Percentiles rank a stretch among this genome's conserved stretches.
Evolutionary conservation across 208 protist species (phyloP).

Genomic region (Trypanosoma lewisi): DNA sequence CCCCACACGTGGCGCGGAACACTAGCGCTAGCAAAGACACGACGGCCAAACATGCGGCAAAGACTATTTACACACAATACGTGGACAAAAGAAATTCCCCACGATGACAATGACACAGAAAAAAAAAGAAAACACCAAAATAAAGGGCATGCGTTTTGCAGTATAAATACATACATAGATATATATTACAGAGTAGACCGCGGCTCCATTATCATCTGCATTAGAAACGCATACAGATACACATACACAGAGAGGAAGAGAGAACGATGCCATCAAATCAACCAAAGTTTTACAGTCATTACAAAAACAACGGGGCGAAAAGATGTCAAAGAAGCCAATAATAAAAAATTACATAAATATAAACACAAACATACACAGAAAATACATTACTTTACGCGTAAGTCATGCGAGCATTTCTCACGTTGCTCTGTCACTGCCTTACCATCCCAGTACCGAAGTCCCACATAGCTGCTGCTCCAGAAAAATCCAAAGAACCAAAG

Average conservation of each 20-base stretch:
- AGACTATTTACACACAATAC: not conserved
- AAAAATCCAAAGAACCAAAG: not conserved
- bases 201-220: too few relatives aligned
- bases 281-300: too few relatives aligned
- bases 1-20: conserved; percentile 71
- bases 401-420: not conserved
- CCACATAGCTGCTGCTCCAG: not conserved
- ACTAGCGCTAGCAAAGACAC: conserved; percentile 72
- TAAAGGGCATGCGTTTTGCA: not conserved
- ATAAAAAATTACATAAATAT: not conserved
- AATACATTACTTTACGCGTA: not conserved
- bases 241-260: too few relatives aligned
- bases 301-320: too few relatives aligned
- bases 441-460: not conserved
- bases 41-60: conserved; percentile 72
- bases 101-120: not conserved
- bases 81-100: not conserved
- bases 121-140: not conserved
- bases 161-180: not conserved
- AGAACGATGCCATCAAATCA: too few relatives aligned
- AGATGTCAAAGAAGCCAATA: not conserved
- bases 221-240: too few relatives aligned
- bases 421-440: not conserved
- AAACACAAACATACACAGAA: not conserved
- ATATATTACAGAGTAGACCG: not conserved